Conservation (phyloP, 208 protist genomes). For the Leishmania arabica region DNA sequence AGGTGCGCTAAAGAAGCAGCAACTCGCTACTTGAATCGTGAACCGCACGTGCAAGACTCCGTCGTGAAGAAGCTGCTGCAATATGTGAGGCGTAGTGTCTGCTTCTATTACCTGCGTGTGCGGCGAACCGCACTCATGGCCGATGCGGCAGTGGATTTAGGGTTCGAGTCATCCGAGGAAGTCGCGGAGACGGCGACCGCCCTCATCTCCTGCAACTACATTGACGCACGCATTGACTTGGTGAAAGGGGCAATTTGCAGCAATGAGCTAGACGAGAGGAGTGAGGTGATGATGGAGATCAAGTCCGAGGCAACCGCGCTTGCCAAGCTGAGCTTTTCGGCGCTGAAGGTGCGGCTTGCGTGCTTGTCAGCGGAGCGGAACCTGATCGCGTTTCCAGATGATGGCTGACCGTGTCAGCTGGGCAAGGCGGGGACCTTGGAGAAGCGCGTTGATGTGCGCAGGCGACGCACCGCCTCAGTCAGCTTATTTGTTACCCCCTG, state of each 20-base stretch:
- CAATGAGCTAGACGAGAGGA: background rate
- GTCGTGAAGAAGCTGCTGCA: conserved; percentile 30
- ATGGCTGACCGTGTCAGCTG: background rate
- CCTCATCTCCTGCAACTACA: conserved; percentile 15
- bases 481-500: background rate
- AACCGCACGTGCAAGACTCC: conserved; percentile 1
- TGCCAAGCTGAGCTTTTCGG: conserved; percentile 15
- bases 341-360: conserved; percentile 21
- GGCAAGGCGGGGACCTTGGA: background rate
- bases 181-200: conserved; percentile 1
- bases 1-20: conserved; percentile 29
- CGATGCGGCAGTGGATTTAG: conserved; percentile 20
- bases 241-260: conserved; percentile 12
- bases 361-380: conserved; percentile 30
- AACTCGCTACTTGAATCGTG: conserved; percentile 11
- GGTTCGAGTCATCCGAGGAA: conserved; percentile 13
- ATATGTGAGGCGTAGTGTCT: conserved; percentile 30
- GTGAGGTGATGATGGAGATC: background rate
- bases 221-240: conserved; percentile 27
- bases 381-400: conserved; percentile 14
- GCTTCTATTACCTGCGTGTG: conserved; percentile 37
- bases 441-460: background rate
- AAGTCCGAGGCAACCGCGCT: conserved; percentile 16
- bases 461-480: background rate
- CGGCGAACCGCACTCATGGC: conserved; percentile 15